Conservation (phyloP, 2,329 filamentous ascomycete genomes). For the Atkinsonella texensis region DNA sequence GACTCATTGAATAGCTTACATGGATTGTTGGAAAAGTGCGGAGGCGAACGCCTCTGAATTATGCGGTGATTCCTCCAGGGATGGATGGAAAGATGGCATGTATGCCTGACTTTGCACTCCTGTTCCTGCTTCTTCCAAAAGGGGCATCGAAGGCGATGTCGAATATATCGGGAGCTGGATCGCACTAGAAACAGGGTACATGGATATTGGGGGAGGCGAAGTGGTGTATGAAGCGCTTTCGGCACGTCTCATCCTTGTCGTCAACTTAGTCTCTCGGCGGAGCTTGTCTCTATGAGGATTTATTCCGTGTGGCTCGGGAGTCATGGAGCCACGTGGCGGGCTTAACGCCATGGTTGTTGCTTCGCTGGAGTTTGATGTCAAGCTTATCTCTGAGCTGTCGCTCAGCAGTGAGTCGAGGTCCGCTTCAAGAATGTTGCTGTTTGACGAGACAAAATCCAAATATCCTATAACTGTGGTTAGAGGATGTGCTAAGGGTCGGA, state of each 20-base stretch:
- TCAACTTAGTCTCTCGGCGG: slow-evolving; percentile 45
- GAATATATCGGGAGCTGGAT: slow-evolving; percentile 39
- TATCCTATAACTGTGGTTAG: slow-evolving; percentile 12
- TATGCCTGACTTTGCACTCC: slow-evolving; percentile 31
- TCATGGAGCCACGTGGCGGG: slow-evolving; percentile 41
- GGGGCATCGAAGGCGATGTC: slow-evolving; percentile 35
- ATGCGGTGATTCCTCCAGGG: slow-evolving; percentile 32
- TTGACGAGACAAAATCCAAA: slow-evolving; percentile 23
- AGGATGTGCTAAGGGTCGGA: not conserved
- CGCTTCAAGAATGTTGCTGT: slow-evolving; percentile 28
- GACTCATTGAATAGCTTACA: slow-evolving; percentile 18
- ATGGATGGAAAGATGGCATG: slow-evolving; percentile 37
- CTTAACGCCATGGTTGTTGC: slow-evolving; percentile 45
- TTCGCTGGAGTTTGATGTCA: slow-evolving; percentile 33
- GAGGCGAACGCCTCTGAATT: slow-evolving; percentile 20
- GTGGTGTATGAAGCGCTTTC: slow-evolving; percentile 33
- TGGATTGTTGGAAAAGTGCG: slow-evolving; percentile 21
- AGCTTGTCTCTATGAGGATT: slow-evolving; percentile 49
- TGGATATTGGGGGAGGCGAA: slow-evolving; percentile 22
- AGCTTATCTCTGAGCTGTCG: slow-evolving; percentile 34
- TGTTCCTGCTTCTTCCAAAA: slow-evolving; percentile 37
- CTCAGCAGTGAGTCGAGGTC: slow-evolving; percentile 33
- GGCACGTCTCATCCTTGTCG: slow-evolving; percentile 36
- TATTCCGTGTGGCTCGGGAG: slow-evolving; percentile 48
- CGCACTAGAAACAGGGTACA: slow-evolving; percentile 28